A percentile compares a stretch with the other conserved stretches of the same genome.
Evolutionary conservation across 75 land plant genomes (phyloP).

Genomic region (Selaginella moellendorffii): DNA sequence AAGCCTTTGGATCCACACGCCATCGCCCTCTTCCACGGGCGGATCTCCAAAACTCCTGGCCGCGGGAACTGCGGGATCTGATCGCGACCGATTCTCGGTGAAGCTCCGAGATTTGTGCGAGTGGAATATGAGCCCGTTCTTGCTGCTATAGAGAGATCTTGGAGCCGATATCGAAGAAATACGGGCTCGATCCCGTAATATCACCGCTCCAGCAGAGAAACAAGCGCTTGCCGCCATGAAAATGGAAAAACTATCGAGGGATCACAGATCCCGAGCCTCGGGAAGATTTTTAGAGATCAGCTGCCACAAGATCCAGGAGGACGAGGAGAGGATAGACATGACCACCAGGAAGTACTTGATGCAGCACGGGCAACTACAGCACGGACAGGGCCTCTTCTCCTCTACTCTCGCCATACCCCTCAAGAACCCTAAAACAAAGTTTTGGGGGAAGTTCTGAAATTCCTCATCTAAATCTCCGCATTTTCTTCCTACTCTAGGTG

Average conservation of each 20-base stretch:
- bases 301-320: neutral
- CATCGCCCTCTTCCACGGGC: neutral
- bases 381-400: neutral
- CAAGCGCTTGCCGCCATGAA: neutral
- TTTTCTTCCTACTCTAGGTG: too few species aligned
- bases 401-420: too few species aligned
- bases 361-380: neutral
- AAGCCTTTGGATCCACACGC: conserved; percentile 12
- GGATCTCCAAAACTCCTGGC: neutral
- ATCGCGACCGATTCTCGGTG: neutral
- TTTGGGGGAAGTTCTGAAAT: too few species aligned
- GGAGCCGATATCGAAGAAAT: too few species aligned
- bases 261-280: too few species aligned
- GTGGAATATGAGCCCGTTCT: too few species aligned
- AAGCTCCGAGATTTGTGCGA: too few species aligned
- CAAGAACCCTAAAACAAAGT: too few species aligned
- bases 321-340: neutral
- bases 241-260: too few species aligned
- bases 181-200: neutral
- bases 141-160: too few species aligned
- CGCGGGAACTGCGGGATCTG: neutral
- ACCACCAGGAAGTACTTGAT: neutral
- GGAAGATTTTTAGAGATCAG: neutral
- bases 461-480: too few species aligned
- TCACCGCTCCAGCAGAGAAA: neutral